Base-by-base conservation (phyloP, 371 early-diverging fungal species). In the Haplosporangium sp. region DNA sequence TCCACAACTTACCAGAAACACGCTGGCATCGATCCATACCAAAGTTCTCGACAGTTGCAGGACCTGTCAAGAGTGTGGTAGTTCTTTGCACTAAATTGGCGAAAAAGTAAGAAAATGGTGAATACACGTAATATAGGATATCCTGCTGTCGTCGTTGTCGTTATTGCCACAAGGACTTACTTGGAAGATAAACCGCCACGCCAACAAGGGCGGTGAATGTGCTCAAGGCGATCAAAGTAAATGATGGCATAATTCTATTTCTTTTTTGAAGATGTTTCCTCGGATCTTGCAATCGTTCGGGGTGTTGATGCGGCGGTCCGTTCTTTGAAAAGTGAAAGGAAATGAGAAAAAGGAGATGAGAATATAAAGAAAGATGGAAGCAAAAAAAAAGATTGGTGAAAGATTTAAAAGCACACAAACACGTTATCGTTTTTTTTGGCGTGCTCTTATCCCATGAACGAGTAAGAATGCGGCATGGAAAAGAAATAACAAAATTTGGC, bases 11-110 rank as follows among this genome's bases (percentile, higher is more conserved):
- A 81, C 81, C 75, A 48, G 74, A 58, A 40, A 81, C 40, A 34
- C 66, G 71, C 67, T 65, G 63, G 50, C 81, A 81, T 58, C 69
- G 67, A 1, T 81, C 81, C 74, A 81, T 74, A 63, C 75, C 81
- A 72, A 69, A 71, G 75, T 81, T 81, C 38, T 74, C 62, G 19
- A 81, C 72, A 2, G 61, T 47, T 13, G 61, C 59, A 1, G 66
- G 63, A 4, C 81, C 81, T 40, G 74, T 66, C n/a, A 81, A 50
- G 15, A 81, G 55, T 15, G 65, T 69, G 2, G 44, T 59, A 11
- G 75, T 69, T 53, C 81, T 71, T 66, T 74, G 66, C 69, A 74
- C 81, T 81, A 48, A 40, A 44, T 42, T 42, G 10, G 42, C 42
- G 10, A 42, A 10, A 42, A 42, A 10, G 42, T 42, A 42, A 27